Conservation (phyloP, 2,329 filamentous ascomycete genomes). For the Colletotrichum tanaceti region DNA sequence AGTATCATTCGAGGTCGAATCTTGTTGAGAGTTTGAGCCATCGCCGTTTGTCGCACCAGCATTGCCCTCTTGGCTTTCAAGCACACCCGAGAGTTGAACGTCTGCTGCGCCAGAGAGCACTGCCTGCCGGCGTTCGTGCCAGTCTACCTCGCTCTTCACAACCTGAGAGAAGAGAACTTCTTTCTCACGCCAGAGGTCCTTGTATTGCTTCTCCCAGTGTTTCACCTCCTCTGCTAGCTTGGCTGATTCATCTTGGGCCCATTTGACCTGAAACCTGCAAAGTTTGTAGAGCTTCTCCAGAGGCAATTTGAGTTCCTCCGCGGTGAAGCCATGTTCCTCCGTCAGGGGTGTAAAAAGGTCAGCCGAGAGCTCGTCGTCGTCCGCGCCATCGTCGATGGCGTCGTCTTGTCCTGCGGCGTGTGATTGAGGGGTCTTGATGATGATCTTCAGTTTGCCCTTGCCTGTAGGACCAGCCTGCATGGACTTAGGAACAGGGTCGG, state of each 20-base stretch:
- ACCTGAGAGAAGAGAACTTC: conserved; percentile 82
- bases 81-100: conserved; percentile 53
- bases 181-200: conserved; percentile 82
- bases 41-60: conserved; percentile 33
- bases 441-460: conserved; percentile 70
- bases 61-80: conserved; percentile 44
- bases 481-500: conserved; percentile 78
- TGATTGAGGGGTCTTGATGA: conserved; percentile 70
- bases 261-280: conserved; percentile 77
- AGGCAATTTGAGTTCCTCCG: conserved; percentile 71
- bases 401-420: conserved; percentile 68
- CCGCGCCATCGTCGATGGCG: conserved; percentile 63
- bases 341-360: conserved; percentile 68
- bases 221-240: conserved; percentile 73
- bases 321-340: conserved; percentile 71
- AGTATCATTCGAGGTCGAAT: conserved; percentile 7
- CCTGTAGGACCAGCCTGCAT: conserved; percentile 62
- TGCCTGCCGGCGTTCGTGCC: conserved; percentile 68
- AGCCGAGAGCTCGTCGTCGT: conserved; percentile 66
- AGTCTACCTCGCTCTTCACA: conserved; percentile 73
- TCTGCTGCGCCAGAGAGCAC: conserved; percentile 63
- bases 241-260: conserved; percentile 76
- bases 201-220: conserved; percentile 72
- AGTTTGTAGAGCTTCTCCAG: conserved; percentile 73
- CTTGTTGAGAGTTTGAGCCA: conserved; percentile 44